phyloP scores from a whole-genome alignment of 2,329 filamentous ascomycete species.

The Corniculantispora saksenae region DNA sequence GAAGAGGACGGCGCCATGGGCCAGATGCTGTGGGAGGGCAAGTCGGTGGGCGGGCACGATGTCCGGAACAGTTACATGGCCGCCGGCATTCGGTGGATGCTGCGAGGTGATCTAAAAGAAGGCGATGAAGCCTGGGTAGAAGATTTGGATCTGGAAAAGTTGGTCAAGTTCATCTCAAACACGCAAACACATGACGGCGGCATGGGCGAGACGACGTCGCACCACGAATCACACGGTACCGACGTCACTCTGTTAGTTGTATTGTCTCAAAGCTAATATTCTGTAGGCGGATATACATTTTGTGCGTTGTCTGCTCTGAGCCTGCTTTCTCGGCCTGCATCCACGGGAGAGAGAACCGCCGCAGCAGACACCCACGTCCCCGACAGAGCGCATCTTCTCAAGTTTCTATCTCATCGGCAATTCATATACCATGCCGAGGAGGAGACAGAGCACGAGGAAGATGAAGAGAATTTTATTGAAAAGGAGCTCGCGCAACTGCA shows the following conservation, averaged over 20 bases:
- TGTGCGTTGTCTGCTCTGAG: constrained; percentile 79
- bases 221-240: constrained; percentile 79
- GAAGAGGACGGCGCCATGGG: constrained; percentile 82
- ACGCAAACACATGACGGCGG: constrained; percentile 85
- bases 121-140: constrained; percentile 56
- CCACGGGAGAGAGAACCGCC: constrained; percentile 17
- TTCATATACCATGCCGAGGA: constrained; percentile 56
- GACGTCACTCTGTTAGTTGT: too few species aligned
- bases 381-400: constrained; percentile 34
- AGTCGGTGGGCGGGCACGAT: constrained; percentile 76
- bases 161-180: constrained; percentile 69
- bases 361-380: constrained; percentile 34
- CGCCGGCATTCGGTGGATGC: constrained; percentile 76
- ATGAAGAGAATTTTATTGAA: constrained; percentile 41
- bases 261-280: constrained; percentile 5
- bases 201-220: constrained; percentile 69
- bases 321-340: constrained; percentile 65
- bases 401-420: constrained; percentile 67
- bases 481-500: constrained; percentile 37
- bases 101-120: constrained; percentile 61
- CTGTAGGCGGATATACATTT: constrained; percentile 83
- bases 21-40: constrained; percentile 65
- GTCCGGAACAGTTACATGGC: constrained; percentile 88
- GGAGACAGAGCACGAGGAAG: constrained; percentile 46
- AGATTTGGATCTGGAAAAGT: constrained; percentile 72